phyloP scores from a whole-genome alignment of 148 eudicot species.

The Chenopodium formosanum region DNA sequence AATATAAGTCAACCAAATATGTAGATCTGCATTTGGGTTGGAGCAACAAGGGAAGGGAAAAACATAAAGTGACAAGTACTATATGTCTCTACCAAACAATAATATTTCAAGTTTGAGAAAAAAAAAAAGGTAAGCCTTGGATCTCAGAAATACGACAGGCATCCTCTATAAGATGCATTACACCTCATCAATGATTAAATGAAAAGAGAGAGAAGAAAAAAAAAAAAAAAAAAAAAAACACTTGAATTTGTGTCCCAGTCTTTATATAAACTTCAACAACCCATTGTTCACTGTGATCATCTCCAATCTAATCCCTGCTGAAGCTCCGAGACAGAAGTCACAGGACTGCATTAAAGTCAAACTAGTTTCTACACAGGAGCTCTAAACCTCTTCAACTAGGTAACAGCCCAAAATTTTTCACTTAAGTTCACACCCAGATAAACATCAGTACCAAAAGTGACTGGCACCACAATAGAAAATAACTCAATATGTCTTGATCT shows the following conservation, averaged over 20 bases:
- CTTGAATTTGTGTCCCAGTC: too few species aligned
- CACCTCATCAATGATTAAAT: neutral
- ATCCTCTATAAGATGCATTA: neutral
- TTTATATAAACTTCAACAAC: too few species aligned
- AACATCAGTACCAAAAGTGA: neutral
- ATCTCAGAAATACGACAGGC: neutral
- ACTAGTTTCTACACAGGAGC: neutral
- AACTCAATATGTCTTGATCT: too few species aligned
- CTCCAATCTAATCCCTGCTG: too few species aligned
- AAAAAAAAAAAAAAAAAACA: too few species aligned
- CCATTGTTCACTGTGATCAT: too few species aligned
- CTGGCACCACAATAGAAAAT: too few species aligned
- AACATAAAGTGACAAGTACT: neutral
- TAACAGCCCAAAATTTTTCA: neutral
- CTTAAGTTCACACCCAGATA: neutral
- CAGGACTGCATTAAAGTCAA: neutral
- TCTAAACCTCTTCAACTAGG: neutral
- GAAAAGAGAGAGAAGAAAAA: neutral
- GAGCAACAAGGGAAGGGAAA: neutral
- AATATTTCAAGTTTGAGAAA: neutral
- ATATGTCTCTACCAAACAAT: neutral
- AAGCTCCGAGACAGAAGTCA: too few species aligned
- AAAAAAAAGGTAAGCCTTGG: neutral
- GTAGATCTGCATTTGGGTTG: neutral
- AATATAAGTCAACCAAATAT: neutral